Base-by-base conservation (phyloP, 2,329 filamentous ascomycete genomes). In the Nothophaeocryptopus gaeumannii region DNA sequence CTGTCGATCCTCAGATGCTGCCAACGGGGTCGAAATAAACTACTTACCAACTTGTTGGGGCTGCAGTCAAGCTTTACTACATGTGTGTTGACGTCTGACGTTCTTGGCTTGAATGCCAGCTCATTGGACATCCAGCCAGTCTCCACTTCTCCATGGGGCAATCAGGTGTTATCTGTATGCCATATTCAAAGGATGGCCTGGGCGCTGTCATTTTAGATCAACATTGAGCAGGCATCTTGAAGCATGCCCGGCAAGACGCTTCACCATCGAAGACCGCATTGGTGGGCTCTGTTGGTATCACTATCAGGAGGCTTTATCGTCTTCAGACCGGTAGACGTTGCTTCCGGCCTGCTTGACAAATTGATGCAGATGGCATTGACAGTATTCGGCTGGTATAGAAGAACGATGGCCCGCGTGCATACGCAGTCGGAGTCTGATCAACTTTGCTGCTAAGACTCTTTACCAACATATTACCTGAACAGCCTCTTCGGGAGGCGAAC, bases 51-150 rank as follows among this genome's bases (percentile, higher is more conserved):
- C 15, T n/a, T n/a, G 41, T 26, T 37, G 41, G 30, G 41, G 26
- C 29, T 13, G 20, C 12, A 26, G 20, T 29, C 32, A 45, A 45
- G 41, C 41, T 45, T 40, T 45, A 13, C 14, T 14, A 32, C 41
- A 37, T 45, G 41, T 37, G 41, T n/a, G 33, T 45, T 45, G 41
- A 36, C 41, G 41, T 32, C 29, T 35, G 32, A 9, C 29, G n/a
- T 30, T 32, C 40, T 43, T 43, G 40, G 40, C 40, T 10, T 10
- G 26, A 12, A 13, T 20, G 14, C 12, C n/a, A 30, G 32, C 16
- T 41, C 14, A 10, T 16, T 39, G 13, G 10, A 39, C 14, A 13
- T 39, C 36, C 20, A 39, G 37, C 37, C 29, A 14, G n/a, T 26
- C 37, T 39, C 37, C n/a, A 5, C 20, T 26, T 26, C 20, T 26